These are phyloP conservation scores for Fallopia convolvulus DNA, from an alignment of 148 eudicot genomes.

Conservation along the genomic window DNA sequence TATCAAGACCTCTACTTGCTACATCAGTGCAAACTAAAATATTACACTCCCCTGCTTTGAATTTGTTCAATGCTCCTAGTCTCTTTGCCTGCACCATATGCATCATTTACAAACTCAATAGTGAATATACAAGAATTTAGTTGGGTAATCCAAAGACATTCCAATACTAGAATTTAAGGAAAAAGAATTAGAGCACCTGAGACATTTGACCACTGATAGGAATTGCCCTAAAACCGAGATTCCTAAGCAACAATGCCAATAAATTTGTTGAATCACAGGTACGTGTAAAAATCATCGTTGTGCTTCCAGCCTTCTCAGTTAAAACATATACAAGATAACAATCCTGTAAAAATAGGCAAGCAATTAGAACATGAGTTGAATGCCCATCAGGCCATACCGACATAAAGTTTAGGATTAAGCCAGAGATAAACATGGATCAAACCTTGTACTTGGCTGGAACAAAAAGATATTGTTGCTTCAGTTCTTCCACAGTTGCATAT, in stretches of 20 bases:
- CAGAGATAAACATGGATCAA: not conserved
- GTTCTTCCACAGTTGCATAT: conserved; percentile 79
- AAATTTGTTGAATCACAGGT: conserved; percentile 64
- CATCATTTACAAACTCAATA: not conserved
- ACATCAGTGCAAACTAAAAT: conserved; percentile 81
- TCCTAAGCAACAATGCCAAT: conserved; percentile 69
- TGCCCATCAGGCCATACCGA: not conserved
- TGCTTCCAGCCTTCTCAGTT: conserved; percentile 58
- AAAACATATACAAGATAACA: conserved; percentile 78
- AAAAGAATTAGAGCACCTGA: conserved; percentile 37
- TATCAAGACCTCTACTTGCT: conserved; percentile 92
- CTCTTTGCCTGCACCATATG: conserved; percentile 51
- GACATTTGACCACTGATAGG: conserved; percentile 83
- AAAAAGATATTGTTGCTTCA: conserved; percentile 69
- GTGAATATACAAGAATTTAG: not conserved
- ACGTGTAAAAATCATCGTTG: conserved; percentile 81
- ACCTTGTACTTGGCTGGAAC: conserved; percentile 82
- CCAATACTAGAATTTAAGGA: not conserved
- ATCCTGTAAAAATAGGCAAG: conserved; percentile 31
- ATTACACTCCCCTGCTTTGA: conserved; percentile 86
- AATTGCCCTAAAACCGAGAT: conserved; percentile 77
- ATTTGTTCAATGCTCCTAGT: conserved; percentile 80
- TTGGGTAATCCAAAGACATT: not conserved
- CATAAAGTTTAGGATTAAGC: not conserved
- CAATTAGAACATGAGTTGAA: not conserved